These are phyloP conservation scores for Didymella keratinophila DNA, from an alignment of 2,329 filamentous ascomycete species.

Conservation along the genomic window DNA sequence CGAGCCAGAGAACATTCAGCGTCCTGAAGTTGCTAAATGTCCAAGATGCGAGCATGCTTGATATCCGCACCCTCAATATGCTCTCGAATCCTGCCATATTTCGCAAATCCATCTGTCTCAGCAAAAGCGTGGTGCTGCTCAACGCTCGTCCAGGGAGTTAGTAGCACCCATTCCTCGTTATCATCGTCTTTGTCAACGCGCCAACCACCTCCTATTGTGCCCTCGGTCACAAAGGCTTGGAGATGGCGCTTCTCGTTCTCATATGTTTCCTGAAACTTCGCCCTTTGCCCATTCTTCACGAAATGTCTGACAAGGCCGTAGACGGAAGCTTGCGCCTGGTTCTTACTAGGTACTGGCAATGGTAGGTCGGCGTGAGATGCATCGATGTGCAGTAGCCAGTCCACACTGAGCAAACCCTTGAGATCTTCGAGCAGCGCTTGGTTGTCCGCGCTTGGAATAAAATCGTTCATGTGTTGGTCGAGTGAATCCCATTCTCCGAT, in stretches of 20 bases:
- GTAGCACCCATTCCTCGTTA: slow-evolving; percentile 54
- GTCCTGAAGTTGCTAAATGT: slow-evolving; percentile 15
- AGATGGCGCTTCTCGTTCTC: slow-evolving; percentile 35
- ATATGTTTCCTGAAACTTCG: slow-evolving; percentile 40
- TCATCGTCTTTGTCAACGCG: slow-evolving; percentile 48
- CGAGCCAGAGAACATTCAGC: neutral
- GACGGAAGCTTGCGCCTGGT: slow-evolving; percentile 18
- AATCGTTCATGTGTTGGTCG: slow-evolving; percentile 52
- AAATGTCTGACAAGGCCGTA: slow-evolving; percentile 49
- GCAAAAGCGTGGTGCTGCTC: slow-evolving; percentile 49
- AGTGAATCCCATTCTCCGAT: slow-evolving; percentile 57
- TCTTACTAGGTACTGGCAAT: slow-evolving; percentile 23
- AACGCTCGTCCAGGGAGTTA: slow-evolving; percentile 51
- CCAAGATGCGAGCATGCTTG: slow-evolving; percentile 35
- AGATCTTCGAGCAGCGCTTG: slow-evolving; percentile 50
- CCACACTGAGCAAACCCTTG: slow-evolving; percentile 50
- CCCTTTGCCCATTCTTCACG: slow-evolving; percentile 33
- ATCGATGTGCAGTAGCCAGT: slow-evolving; percentile 57
- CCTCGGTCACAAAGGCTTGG: slow-evolving; percentile 38
- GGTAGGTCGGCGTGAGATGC: slow-evolving; percentile 45
- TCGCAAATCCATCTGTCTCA: slow-evolving; percentile 43
- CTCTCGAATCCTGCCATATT: slow-evolving; percentile 32
- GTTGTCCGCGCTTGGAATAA: slow-evolving; percentile 55
- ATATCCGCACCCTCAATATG: slow-evolving; percentile 32
- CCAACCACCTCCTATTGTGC: slow-evolving; percentile 49